Evolutionary conservation across 352 stramenopile genomes (phyloP).

Genomic region (Pilasporangium apinafurcum): DNA sequence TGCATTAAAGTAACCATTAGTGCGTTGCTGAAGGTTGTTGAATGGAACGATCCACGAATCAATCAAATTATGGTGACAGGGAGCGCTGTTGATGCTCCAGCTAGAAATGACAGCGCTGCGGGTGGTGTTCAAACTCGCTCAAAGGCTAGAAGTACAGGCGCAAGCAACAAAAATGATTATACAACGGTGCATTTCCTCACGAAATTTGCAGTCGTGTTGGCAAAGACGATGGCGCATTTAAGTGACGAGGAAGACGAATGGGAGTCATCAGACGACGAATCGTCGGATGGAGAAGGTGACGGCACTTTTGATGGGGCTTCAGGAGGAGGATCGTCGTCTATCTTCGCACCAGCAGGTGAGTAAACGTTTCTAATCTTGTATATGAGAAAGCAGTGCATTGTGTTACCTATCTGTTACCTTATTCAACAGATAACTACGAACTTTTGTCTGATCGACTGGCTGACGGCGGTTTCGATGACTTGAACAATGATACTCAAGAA

Average conservation of each 20-base stretch:
- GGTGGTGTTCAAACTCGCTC: constrained; percentile 50
- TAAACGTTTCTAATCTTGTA: neutral
- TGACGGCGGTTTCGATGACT: constrained; percentile 20
- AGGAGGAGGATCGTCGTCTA: constrained; percentile 23
- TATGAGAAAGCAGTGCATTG: too few species aligned
- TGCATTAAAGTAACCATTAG: constrained; percentile 82
- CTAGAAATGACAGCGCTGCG: neutral
- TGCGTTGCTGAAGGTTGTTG: constrained; percentile 59
- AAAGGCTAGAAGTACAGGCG: constrained; percentile 32
- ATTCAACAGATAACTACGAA: constrained; percentile 51
- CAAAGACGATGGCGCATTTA: constrained; percentile 63
- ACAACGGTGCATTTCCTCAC: constrained; percentile 73
- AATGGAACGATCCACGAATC: constrained; percentile 72
- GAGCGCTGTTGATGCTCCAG: constrained; percentile 25
- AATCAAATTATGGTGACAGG: constrained; percentile 57
- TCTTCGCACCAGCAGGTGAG: constrained; percentile 71
- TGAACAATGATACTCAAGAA: constrained; percentile 36
- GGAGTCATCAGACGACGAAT: constrained; percentile 70
- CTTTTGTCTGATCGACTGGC: constrained; percentile 66
- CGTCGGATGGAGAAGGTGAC: constrained; percentile 50
- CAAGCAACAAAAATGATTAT: constrained; percentile 19
- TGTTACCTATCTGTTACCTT: too few species aligned
- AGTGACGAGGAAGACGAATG: constrained; percentile 75
- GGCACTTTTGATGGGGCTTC: constrained; percentile 8
- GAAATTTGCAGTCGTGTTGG: constrained; percentile 67